Evolutionary conservation across 2,329 filamentous ascomycete genomes (phyloP).

Genomic region (Fusarium foetens): DNA sequence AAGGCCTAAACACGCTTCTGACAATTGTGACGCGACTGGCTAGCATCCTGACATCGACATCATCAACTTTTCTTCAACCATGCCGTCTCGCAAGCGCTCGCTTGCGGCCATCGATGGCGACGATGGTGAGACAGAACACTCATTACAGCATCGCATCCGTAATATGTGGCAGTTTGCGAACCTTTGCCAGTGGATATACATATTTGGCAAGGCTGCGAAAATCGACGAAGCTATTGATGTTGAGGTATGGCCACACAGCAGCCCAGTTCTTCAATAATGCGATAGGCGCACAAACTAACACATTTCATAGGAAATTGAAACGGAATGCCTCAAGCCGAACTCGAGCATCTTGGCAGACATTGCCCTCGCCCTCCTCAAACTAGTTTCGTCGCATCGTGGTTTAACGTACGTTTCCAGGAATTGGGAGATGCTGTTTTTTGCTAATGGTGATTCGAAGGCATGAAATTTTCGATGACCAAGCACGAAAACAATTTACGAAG

Average conservation of each 20-base stretch:
- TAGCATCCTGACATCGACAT: constrained; percentile 28
- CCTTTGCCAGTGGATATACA: constrained; percentile 90
- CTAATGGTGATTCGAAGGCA: constrained; percentile 60
- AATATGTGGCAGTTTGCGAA: constrained; percentile 98
- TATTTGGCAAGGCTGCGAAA: constrained; percentile 90
- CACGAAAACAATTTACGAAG: constrained; percentile 85
- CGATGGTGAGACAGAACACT: constrained; percentile 24
- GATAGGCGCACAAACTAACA: background rate
- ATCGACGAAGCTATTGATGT: constrained; percentile 90
- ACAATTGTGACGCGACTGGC: constrained; percentile 42
- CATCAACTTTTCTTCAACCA: constrained; percentile 29
- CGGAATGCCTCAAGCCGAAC: constrained; percentile 83
- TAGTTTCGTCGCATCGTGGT: constrained; percentile 91
- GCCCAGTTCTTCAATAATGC: background rate
- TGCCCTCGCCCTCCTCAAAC: constrained; percentile 88
- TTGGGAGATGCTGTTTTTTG: background rate
- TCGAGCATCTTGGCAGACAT: constrained; percentile 82
- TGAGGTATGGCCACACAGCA: constrained; percentile 68
- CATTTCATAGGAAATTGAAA: constrained; percentile 78
- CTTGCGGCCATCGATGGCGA: constrained; percentile 33
- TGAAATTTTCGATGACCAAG: constrained; percentile 93
- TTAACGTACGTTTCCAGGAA: constrained; percentile 74
- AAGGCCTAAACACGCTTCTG: constrained; percentile 32
- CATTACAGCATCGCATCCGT: constrained; percentile 71
- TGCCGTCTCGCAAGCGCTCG: constrained; percentile 45